Conservation (phyloP, 179 eudicot species). For the Silene vulgaris region DNA sequence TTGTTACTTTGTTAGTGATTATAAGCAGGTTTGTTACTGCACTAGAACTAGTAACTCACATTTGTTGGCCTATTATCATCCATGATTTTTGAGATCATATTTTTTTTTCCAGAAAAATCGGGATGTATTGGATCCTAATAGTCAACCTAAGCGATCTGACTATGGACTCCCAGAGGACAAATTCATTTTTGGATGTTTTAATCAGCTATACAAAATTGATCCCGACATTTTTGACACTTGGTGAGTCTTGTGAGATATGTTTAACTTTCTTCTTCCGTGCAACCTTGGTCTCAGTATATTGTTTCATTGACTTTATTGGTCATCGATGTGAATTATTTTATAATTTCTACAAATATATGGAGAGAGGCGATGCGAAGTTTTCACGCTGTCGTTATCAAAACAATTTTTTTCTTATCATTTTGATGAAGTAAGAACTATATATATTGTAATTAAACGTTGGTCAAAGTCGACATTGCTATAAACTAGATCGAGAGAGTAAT, state of each 20-base stretch:
- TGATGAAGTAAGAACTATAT: background rate
- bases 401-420: too few species aligned
- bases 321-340: background rate
- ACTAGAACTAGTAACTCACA: background rate
- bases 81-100: background rate
- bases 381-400: background rate
- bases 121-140: conserved; percentile 69
- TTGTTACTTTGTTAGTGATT: conserved; percentile 93
- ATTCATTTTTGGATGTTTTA: conserved; percentile 92
- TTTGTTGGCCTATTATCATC: background rate
- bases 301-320: background rate
- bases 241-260: conserved; percentile 30
- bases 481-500: background rate
- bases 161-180: conserved; percentile 92
- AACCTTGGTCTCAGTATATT: background rate
- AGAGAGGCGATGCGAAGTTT: background rate
- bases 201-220: conserved; percentile 97
- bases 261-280: background rate
- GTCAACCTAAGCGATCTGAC: conserved; percentile 75
- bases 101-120: conserved; percentile 58
- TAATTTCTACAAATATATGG: background rate
- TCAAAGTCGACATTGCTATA: background rate
- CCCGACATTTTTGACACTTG: conserved; percentile 89
- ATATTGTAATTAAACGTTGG: background rate
- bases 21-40: conserved; percentile 65